A percentile compares a stretch with the other conserved stretches of the same genome.
These are phyloP conservation scores for Microsporum canis DNA, from an alignment of 2,329 filamentous ascomycete species.

Conservation along the genomic window DNA sequence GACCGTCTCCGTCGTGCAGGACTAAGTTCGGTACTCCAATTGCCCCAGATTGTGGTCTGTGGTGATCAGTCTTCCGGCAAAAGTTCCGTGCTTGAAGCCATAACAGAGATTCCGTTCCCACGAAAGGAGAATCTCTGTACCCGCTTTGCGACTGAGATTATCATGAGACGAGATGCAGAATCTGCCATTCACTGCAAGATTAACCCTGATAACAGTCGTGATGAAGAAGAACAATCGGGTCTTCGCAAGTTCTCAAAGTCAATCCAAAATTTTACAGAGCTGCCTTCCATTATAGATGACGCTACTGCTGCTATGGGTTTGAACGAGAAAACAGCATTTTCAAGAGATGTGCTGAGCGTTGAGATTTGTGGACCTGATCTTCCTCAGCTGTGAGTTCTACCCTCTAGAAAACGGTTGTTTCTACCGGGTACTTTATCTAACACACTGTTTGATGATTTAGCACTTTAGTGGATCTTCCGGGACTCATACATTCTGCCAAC, in stretches of 20 bases:
- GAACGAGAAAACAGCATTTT: slow-evolving; percentile 4
- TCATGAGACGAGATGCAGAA: slow-evolving; percentile 14
- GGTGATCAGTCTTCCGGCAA: slow-evolving; percentile 25
- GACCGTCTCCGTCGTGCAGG: slow-evolving; percentile 43
- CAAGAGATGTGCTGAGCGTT: slow-evolving; percentile 8
- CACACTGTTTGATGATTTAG: background rate
- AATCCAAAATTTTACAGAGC: slow-evolving; percentile 4
- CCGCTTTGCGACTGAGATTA: slow-evolving; percentile 23
- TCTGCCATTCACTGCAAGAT: slow-evolving; percentile 14
- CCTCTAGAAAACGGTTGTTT: no score
- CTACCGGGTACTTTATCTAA: no score
- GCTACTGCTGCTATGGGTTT: slow-evolving; percentile 12
- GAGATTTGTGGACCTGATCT: slow-evolving; percentile 11
- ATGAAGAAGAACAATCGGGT: slow-evolving; percentile 11
- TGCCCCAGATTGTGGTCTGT: slow-evolving; percentile 23
- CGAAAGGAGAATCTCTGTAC: slow-evolving; percentile 23
- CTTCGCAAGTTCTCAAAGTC: slow-evolving; percentile 12
- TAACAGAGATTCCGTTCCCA: slow-evolving; percentile 22
- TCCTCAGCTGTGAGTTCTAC: slow-evolving; percentile 4
- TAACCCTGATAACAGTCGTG: slow-evolving; percentile 12
- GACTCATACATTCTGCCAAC: slow-evolving; percentile 7
- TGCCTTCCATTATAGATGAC: slow-evolving; percentile 7
- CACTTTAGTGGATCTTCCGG: slow-evolving; percentile 11
- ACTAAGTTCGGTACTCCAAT: slow-evolving; percentile 36
- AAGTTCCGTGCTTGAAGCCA: slow-evolving; percentile 22